Base-by-base conservation (phyloP, 2,329 filamentous ascomycete genomes). In the Phyllosticta paracitricarpa region DNA sequence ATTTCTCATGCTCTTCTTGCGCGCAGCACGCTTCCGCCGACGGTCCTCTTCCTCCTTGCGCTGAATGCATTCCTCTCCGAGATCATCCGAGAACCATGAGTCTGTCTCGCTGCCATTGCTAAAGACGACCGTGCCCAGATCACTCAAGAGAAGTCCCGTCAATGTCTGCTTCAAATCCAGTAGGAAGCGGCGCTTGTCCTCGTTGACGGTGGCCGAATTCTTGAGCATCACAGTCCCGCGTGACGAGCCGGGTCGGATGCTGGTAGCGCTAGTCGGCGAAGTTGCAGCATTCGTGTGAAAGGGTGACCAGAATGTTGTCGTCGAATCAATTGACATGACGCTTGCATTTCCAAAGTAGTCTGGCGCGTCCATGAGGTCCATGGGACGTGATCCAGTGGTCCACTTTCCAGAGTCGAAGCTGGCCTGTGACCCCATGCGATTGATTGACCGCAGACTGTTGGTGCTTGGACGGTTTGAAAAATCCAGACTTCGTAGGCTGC, bases 61-160 rank as follows among this genome's bases (percentile, higher is more conserved):
- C 53, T 70, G 57, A 25, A 77, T 70, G 64, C 73, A 76, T 58
- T 77, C 76, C 56, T 76, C 73, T 2, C 77, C 74, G 12, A 91
- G 73, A 14, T 83, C 83, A 58, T 83, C 80, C 56, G 76, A 76
- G 66, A 97, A 94, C 88, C 93, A 97, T 2, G 81, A 81, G 72
- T 97, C 94, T 0, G 93, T 97, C 76, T 99, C 94, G 52, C 91
- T 96, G 2, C 94, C 94, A 57, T 84, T 84, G n/a, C 86, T 85
- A 73, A 95, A 94, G 1, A 97, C 87, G 30, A 90, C 83, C 51
- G 87, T 91, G 5, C 92, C 91, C 3, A 97, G 80, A 71, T 99
- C 94, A 57, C 93, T 97, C 26, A 97, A 77, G 1, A 97, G 77
- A 19, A 99, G 79, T 65, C 91, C 92, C 1, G 88, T 93, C 51